Base-by-base conservation (phyloP, 306 rosid species). In the Amphicarpaea edgeworthii region DNA sequence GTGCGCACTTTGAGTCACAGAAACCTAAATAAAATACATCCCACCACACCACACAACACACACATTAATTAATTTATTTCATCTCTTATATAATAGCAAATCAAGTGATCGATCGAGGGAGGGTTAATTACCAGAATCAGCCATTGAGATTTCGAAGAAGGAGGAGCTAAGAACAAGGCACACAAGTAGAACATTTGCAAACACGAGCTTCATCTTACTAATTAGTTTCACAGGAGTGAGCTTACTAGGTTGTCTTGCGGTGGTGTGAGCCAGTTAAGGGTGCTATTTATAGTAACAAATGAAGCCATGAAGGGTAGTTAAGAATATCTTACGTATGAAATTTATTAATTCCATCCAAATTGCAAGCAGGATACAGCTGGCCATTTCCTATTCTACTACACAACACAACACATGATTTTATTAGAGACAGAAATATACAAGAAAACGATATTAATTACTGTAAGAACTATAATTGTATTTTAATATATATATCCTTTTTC, bases 141-240 rank as follows among this genome's bases (percentile, higher is more conserved):
- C 90, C 72, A 75, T 28, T 41, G 91, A 63, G 70, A 82, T 70
- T 70, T 90, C 80, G 3, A 87, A 42, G 69, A 87, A 73, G 49
- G 87, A 84, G 79, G 89, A 83, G 83, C 59, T 75, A 8, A 91
- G 85, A 68, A 93, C 58, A 63, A 93, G 93, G 75, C 72, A 84
- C 49, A 87, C 68, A 46, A 93, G 87, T 8, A 91, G 46, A 37
- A 79, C 61, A 58, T 80, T 43, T 67, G 87, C 83, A 28, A 82
- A 76, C 65, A 41, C 54, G 20, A 79, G 84, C 90, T 91, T 90
- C 96, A 88, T 88, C 81, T 10, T 61, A 3, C 5, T 26, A n/a
- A n/a, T 58, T 28, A 37, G 0, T 40, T 50, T 26, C 63, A 12
- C 32, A 19, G 30, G 30, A 26, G 30, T 26, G 9, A 34, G 40